Percentiles rank a stretch among this genome's conserved stretches.
phyloP scores from a whole-genome alignment of 2,329 filamentous ascomycete genomes.

The Phoma herbarum region DNA sequence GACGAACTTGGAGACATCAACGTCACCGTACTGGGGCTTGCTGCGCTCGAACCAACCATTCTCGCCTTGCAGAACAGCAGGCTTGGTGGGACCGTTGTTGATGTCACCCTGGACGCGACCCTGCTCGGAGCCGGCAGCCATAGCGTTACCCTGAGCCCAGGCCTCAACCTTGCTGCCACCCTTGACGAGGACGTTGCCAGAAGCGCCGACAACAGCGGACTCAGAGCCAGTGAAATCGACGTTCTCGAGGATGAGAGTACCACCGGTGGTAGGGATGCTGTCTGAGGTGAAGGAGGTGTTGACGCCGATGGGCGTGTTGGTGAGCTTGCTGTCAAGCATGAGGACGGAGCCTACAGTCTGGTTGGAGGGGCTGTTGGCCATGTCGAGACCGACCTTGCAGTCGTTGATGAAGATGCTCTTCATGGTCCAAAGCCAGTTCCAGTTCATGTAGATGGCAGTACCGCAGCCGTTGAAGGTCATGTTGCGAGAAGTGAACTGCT shows the following conservation, averaged over 20 bases:
- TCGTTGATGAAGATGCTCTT: conserved; percentile 57
- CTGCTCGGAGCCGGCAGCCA: conserved; percentile 60
- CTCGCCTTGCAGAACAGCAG: conserved; percentile 69
- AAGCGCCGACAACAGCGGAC: conserved; percentile 69
- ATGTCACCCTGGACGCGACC: conserved; percentile 65
- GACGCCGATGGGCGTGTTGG: conserved; percentile 78
- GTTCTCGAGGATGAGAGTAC: conserved; percentile 86
- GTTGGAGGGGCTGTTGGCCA: conserved; percentile 62
- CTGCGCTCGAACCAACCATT: conserved; percentile 81
- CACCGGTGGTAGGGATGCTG: conserved; percentile 74
- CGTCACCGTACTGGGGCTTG: conserved; percentile 85
- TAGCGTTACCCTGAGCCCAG: conserved; percentile 83
- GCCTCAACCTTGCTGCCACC: conserved; percentile 74
- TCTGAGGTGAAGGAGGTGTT: conserved; percentile 78
- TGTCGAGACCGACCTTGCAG: conserved; percentile 59
- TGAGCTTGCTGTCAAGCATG: conserved; percentile 81
- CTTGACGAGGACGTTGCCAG: conserved; percentile 69
- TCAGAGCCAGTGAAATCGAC: conserved; percentile 80
- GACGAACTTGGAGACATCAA: conserved; percentile 75
- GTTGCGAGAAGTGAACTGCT: conserved; percentile 67
- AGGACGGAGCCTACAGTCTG: conserved; percentile 88
- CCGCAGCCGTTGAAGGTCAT: conserved; percentile 59
- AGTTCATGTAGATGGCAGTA: conserved; percentile 63
- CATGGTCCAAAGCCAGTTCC: conserved; percentile 63
- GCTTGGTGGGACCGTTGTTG: conserved; percentile 65